Base-by-base conservation (phyloP, 202 grass and related monocot genomes). In the Zizania palustris region DNA sequence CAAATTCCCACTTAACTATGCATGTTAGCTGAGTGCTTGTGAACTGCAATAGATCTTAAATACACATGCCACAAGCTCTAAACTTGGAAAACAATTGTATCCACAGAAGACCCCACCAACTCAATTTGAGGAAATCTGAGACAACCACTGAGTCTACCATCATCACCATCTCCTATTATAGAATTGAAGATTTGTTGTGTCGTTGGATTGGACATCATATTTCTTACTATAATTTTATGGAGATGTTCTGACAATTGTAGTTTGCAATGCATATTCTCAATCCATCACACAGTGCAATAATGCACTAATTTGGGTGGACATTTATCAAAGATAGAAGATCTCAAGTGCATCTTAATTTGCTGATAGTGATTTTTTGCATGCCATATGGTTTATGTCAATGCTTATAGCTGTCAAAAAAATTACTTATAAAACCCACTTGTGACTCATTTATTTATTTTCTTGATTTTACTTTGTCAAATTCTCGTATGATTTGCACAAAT, bases 181-280 rank as follows among this genome's bases (percentile, higher is more conserved):
- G 49, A 51, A 7, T 16, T 51, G 49, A 51, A 51, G 15, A 51
- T 51, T 6, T 51, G 9, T 65, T 14, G 12, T 41, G 48, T 3
- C 5, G 59, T 41, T 16, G 6, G 12, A 63, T 44, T 44, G 44
- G 44, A 74, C 34, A 63, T 15, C 37, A 45, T 67, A 59, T 86
- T 45, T 63, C 1, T 45, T 46, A 72, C 48, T 13, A 18, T 41
- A 48, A 41, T 57, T 1, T 9, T 60, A 65, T 34, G 15, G 42
- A 18, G 8, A 66, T 28, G 4, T 76, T 38, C 28, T 82, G 45
- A 19, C 22, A 42, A 12, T 12, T 19, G 19, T 9, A 66, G 4
- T 51, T n/a, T n/a, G n/a, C n/a, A n/a, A 49, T 73, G 22, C 60
- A 45, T 22, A 82, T 87, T 63, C 34, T 56, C 19, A 56, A 77